These are phyloP conservation scores for Ophioceras dolichostomum DNA, from an alignment of 2,329 filamentous ascomycete species.

Conservation along the genomic window DNA sequence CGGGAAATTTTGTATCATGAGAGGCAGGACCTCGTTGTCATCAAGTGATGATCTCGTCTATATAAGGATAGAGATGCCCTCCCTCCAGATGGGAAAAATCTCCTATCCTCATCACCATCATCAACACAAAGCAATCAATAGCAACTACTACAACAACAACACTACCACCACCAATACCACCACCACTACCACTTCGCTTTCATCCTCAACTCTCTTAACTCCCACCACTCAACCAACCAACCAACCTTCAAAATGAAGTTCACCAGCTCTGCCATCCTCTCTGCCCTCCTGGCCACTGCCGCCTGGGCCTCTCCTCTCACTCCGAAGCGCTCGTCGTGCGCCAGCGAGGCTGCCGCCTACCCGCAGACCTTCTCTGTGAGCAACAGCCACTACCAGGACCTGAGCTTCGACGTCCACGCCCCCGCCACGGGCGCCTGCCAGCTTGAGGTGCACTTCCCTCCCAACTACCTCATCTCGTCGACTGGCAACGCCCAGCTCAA, in stretches of 20 bases:
- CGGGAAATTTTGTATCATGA: too few relatives aligned
- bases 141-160: slow-evolving; percentile 2
- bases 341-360: too few relatives aligned
- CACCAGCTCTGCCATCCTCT: slow-evolving; percentile 10
- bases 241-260: slow-evolving; percentile 13
- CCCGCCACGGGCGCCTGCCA: slow-evolving; percentile 11
- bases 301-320: slow-evolving; percentile 4
- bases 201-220: neutral
- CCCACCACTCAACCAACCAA: neutral
- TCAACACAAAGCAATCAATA: neutral
- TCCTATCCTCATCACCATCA: neutral
- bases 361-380: slow-evolving; percentile 2
- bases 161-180: neutral
- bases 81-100: too few relatives aligned
- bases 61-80: too few relatives aligned
- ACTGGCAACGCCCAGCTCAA: slow-evolving; percentile 7
- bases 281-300: slow-evolving; percentile 6
- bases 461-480: slow-evolving; percentile 10
- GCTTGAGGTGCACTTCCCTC: slow-evolving; percentile 15
- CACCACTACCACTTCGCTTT: neutral
- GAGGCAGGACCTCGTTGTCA: too few relatives aligned
- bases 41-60: too few relatives aligned
- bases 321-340: too few relatives aligned
- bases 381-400: slow-evolving; percentile 5
- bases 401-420: slow-evolving; percentile 10